Evolutionary conservation across 176 grass and related monocot genomes (phyloP).

Genomic region (Avena eriantha): DNA sequence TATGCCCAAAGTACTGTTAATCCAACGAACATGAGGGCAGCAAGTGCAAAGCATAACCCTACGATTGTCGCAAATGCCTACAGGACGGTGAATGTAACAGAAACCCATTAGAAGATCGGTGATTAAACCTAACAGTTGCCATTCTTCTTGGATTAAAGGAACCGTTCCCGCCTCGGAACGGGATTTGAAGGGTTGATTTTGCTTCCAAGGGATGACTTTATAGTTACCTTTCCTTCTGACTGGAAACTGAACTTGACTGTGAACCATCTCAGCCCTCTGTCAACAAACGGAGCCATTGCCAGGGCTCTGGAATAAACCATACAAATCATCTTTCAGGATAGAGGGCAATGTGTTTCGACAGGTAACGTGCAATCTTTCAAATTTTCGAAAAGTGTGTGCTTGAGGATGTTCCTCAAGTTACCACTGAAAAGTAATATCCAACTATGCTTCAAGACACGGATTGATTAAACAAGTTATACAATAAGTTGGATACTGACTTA

Average conservation of each 20-base stretch:
- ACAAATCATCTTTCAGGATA: slow-evolving; percentile 24
- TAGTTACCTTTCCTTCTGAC: slow-evolving; percentile 78
- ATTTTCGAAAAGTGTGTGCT: not conserved
- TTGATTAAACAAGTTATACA: not conserved
- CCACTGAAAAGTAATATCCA: not conserved
- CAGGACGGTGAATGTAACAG: slow-evolving; percentile 9
- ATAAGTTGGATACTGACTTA: slow-evolving; percentile 45
- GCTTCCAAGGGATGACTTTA: not conserved
- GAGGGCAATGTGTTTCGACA: not conserved
- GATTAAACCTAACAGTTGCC: slow-evolving; percentile 23
- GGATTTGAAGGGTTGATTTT: not conserved
- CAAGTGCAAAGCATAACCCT: slow-evolving; percentile 71
- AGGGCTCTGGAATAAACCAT: slow-evolving; percentile 61
- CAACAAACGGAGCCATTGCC: slow-evolving; percentile 89
- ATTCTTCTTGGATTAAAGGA: slow-evolving; percentile 47
- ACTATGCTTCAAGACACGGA: not conserved
- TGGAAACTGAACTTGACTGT: slow-evolving; percentile 83
- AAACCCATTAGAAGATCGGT: slow-evolving; percentile 27
- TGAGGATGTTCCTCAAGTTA: slow-evolving; percentile 8
- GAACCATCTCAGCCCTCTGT: slow-evolving; percentile 89
- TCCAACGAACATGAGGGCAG: slow-evolving; percentile 67
- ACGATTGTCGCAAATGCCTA: slow-evolving; percentile 83
- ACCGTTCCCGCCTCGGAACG: not conserved
- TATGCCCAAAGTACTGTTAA: slow-evolving; percentile 91
- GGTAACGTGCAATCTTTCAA: not conserved